These are phyloP conservation scores for Clonostachys byssicola DNA, from an alignment of 2,329 filamentous ascomycete species.

Conservation along the genomic window DNA sequence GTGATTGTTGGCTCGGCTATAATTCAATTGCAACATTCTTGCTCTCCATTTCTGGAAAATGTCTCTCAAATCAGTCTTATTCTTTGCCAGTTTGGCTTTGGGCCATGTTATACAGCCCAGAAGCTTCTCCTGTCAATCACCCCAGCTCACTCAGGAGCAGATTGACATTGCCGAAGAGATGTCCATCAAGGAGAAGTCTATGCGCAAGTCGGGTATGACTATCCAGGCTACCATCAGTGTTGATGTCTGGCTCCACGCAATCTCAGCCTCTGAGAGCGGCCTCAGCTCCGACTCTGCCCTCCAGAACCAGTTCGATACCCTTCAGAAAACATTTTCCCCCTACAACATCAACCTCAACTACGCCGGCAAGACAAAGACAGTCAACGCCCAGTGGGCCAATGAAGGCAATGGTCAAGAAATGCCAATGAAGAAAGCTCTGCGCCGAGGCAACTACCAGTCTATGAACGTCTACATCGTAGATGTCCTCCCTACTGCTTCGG, in stretches of 20 bases:
- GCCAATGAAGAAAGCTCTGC: conserved; percentile 37
- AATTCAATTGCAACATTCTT: no score
- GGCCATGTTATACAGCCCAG: neutral
- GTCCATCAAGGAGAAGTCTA: conserved; percentile 10
- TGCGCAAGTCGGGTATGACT: conserved; percentile 5
- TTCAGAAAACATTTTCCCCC: conserved; percentile 14
- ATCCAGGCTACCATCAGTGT: conserved; percentile 10
- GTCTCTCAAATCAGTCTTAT: neutral
- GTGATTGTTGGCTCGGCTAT: no score
- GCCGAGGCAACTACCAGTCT: conserved; percentile 31
- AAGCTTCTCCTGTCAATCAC: conserved; percentile 12
- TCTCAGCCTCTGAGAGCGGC: conserved; percentile 1
- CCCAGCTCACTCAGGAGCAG: conserved; percentile 14
- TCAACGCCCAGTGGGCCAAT: conserved; percentile 39
- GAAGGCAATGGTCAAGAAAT: conserved; percentile 24
- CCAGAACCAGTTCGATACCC: conserved; percentile 12
- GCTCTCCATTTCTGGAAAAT: neutral
- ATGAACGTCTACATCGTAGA: conserved; percentile 40
- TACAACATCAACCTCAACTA: neutral
- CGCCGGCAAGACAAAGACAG: conserved; percentile 18
- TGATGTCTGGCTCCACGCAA: conserved; percentile 5
- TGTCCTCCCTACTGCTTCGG: conserved; percentile 17
- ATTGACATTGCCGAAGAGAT: conserved; percentile 12
- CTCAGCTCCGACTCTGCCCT: neutral
- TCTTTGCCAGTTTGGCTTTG: neutral